Base-by-base conservation (phyloP, 306 rosid species). In the Malus asiatica region DNA sequence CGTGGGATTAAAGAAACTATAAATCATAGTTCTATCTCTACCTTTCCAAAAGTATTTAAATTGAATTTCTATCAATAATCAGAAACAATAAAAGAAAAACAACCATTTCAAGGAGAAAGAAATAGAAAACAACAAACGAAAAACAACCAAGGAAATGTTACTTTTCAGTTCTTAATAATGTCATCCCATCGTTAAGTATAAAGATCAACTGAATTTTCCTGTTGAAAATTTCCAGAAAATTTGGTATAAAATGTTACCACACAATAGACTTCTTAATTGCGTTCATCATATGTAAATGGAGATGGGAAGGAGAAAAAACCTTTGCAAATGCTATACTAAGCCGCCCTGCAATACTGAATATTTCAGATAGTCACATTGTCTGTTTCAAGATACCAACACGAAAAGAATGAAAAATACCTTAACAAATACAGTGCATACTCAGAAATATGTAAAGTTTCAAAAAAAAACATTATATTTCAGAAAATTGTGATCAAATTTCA, bases 291-390 rank as follows among this genome's bases (percentile, higher is more conserved):
- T 3, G 1, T 23, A 35, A 11, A 4, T 30, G 35, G 20, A 46
- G 4, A 15, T 3, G 8, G 4, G 57, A 60, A 66, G 19, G 19
- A 64, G 16, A 62, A 35, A 63, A 63, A 79, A 27, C 86, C 86
- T 71, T 45, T 4, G 84, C 65, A 16, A 84, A 74, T 27, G 29
- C 29, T 2, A 27, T 27, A 27, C 29, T 27, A 0, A 27, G 29
- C 29, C 29, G 29, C 29, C 29, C 29, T 35, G 78, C 81, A 45
- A 67, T 59, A 80, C 75, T 66, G 70, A 79, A 61, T 8, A 70
- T 22, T 40, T 70, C 79, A 23, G 77, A 44, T 27, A 83, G 12
- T 71, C 82, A 68, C 74, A 86, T 69, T 4, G 84, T 71, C 87
- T 86, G 78, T 72, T 57, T 57, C 25, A 33, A 7, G 69, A 46